Conservation (phyloP, 2,329 filamentous ascomycete species). For the Penicillium sp. region DNA sequence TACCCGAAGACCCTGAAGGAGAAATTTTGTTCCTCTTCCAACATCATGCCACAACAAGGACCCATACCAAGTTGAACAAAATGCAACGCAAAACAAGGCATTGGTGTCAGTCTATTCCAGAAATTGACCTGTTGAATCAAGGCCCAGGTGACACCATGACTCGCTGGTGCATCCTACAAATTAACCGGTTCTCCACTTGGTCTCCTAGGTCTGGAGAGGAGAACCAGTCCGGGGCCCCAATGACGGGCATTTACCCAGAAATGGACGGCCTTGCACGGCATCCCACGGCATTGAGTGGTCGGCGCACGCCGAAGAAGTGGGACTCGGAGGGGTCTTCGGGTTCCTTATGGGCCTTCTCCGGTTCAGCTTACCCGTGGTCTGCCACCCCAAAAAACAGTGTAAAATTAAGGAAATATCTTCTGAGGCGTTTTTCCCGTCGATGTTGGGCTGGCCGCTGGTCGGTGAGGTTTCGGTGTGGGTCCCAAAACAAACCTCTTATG, state of each 20-base stretch:
- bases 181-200: conserved; percentile 16
- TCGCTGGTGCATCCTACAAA: conserved; percentile 1
- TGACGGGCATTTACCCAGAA: conserved; percentile 19
- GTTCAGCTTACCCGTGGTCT: not conserved
- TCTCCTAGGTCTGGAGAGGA: not conserved
- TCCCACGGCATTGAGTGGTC: conserved; percentile 6
- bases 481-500: not conserved
- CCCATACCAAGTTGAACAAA: not conserved
- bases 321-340: conserved; percentile 10
- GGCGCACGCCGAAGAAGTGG: conserved; percentile 12
- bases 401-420: not conserved
- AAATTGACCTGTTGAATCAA: not conserved
- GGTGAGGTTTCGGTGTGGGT: not conserved
- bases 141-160: not conserved
- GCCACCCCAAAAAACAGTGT: not conserved
- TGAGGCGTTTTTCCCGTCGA: not conserved
- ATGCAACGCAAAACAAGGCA: not conserved
- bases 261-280: conserved; percentile 4
- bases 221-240: conserved; percentile 21
- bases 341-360: not conserved
- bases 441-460: not conserved
- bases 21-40: not conserved
- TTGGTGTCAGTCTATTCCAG: not conserved
- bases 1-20: not conserved
- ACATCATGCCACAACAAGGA: not conserved